Base-by-base conservation (phyloP, 1,284 basidiomycete genomes). In the Microbotryum scabiosae region DNA sequence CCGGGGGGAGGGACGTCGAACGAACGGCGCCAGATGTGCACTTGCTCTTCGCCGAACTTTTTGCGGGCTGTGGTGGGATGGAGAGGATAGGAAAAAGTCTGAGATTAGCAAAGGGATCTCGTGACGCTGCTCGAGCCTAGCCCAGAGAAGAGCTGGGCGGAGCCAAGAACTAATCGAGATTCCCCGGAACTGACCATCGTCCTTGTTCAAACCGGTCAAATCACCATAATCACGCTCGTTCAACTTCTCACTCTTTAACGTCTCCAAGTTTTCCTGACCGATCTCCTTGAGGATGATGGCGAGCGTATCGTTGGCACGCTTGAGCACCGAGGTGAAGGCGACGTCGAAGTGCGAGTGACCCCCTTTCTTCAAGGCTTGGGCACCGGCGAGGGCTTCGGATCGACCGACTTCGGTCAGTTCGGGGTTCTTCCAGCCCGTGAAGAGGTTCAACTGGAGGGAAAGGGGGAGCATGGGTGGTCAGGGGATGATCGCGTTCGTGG, bases 201-300 rank as follows among this genome's bases (percentile, higher is more conserved):
- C 76, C 72, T 77, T 77, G 74, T 77, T 77, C 54, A 77, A 70
- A 32, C 76, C 76, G 36, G 74, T 73, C 25, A 77, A 67, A 60
- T 76, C 76, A 50, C 76, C 76, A 59, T 77, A 77, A 69, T 76
- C 75, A 20, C 76, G 72, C 72, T 77, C 76, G 71, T 78, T 78
- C 54, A 78, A 68, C 3, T 75, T 76, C 69, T 77, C 73, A 64
- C 76, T 73, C 70, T 75, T 74, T 65, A 67, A 63, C 47, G 71
- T 73, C 51, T 70, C 52, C 52, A 77, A 70, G 48, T 62, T 69
- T 62, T 75, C 72, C 68, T 77, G 75, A 18, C 68, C 73, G 26
- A 77, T 72, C 64, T 74, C 73, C 66, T 76, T 74, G 65, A 77
- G 75, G 62, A 78, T 76, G 49, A 70, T 75, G 16, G 53, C 67